Conservation (phyloP, 306 rosid species). For the Astragalus membranaceus region DNA sequence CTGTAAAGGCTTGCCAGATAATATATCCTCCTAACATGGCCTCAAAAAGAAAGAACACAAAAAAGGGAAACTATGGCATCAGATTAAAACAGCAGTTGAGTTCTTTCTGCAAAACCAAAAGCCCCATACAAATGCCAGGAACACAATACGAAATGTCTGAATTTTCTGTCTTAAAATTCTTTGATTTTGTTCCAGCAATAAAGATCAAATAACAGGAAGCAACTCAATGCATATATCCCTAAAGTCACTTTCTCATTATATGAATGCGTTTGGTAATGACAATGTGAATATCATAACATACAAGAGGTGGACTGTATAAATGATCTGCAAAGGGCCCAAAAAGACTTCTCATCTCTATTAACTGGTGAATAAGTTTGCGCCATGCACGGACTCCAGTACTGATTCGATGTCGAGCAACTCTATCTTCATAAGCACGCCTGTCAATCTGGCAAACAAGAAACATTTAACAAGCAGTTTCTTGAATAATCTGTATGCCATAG, state of each 20-base stretch:
- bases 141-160: neutral
- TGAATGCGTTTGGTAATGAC: neutral
- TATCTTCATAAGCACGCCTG: conserved; percentile 81
- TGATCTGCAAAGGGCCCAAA: conserved; percentile 75
- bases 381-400: conserved; percentile 80
- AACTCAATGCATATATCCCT: conserved; percentile 3
- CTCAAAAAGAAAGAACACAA: neutral
- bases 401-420: conserved; percentile 59
- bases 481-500: conserved; percentile 3
- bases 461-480: conserved; percentile 24
- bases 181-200: neutral
- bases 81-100: conserved; percentile 14
- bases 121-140: neutral
- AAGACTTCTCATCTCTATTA: conserved; percentile 85
- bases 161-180: neutral
- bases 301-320: conserved; percentile 57
- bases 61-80: neutral
- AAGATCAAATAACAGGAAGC: neutral
- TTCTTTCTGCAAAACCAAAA: conserved; percentile 11
- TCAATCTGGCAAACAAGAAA: conserved; percentile 60
- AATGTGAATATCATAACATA: conserved; percentile 41
- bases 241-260: neutral
- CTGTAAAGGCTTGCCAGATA: neutral
- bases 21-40: conserved; percentile 1
- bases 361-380: conserved; percentile 83